Percentiles rank a stretch among this genome's conserved stretches.
Evolutionary conservation across 495 filamentous ascomycete species (phyloP).

Genomic region (Aspergillus ellipticus): DNA sequence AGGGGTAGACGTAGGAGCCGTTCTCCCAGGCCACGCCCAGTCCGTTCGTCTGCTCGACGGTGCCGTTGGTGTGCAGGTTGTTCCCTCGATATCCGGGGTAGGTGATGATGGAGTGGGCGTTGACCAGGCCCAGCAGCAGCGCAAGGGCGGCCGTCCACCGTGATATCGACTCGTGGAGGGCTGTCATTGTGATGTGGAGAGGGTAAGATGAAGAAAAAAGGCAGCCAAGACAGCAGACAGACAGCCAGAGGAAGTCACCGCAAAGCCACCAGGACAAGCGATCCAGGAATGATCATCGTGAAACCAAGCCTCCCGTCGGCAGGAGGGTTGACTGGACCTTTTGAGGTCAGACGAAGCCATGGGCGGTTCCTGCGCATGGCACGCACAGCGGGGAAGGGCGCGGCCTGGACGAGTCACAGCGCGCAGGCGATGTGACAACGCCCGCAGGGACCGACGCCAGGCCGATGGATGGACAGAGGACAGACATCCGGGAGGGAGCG

Average conservation of each 20-base stretch:
- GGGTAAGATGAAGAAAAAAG: slow-evolving; percentile 3
- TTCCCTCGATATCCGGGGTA: slow-evolving; percentile 96
- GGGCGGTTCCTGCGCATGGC: slow-evolving; percentile 12
- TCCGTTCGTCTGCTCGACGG: slow-evolving; percentile 40
- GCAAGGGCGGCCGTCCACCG: slow-evolving; percentile 47
- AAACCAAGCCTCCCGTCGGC: slow-evolving; percentile 28
- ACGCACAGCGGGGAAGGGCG: slow-evolving; percentile 11
- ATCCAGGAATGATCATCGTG: slow-evolving; percentile 20
- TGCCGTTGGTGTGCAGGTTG: slow-evolving; percentile 77
- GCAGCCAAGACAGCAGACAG: slow-evolving; percentile 13
- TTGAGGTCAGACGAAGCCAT: slow-evolving; percentile 30
- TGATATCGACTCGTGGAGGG: slow-evolving; percentile 37
- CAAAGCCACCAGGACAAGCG: not conserved
- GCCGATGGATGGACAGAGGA: not conserved
- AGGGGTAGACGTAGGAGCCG: slow-evolving; percentile 58
- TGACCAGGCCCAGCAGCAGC: slow-evolving; percentile 49
- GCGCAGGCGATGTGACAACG: slow-evolving; percentile 33
- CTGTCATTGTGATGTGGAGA: slow-evolving; percentile 20
- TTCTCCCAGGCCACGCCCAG: slow-evolving; percentile 46
- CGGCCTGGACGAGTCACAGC: slow-evolving; percentile 32
- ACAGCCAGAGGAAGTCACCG: slow-evolving; percentile 9
- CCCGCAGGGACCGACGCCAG: slow-evolving; percentile 23
- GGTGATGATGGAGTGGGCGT: slow-evolving; percentile 83
- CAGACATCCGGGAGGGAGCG: slow-evolving; percentile 9
- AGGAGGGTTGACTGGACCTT: slow-evolving; percentile 33